These are phyloP conservation scores for Gynostemma pentaphyllum DNA, from an alignment of 306 rosid genomes.

Conservation along the genomic window DNA sequence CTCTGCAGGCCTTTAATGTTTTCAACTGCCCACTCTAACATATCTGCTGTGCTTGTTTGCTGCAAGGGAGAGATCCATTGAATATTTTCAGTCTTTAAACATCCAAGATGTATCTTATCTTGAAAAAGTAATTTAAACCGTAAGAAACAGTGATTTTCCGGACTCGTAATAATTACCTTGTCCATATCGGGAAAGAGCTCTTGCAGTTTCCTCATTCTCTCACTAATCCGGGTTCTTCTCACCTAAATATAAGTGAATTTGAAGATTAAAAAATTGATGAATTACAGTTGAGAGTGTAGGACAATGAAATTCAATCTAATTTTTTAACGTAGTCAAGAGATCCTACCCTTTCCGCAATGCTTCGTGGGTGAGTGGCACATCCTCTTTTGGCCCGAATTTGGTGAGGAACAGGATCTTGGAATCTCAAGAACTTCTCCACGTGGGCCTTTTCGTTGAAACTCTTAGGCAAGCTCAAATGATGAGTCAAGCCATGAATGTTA, in stretches of 20 bases:
- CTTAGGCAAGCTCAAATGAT: constrained; percentile 63
- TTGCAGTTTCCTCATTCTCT: constrained; percentile 69
- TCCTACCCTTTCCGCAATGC: constrained; percentile 82
- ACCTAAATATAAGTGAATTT: constrained; percentile 27
- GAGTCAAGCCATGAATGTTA: constrained; percentile 33
- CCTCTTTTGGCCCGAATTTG: constrained; percentile 87
- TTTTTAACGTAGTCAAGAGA: background rate
- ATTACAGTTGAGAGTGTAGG: background rate
- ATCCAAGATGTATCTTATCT: background rate
- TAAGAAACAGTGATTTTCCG: background rate
- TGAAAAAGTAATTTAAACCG: too few relatives aligned
- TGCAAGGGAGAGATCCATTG: constrained; percentile 17
- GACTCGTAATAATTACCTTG: constrained; percentile 36
- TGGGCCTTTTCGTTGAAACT: constrained; percentile 31
- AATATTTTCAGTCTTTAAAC: background rate
- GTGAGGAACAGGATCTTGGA: constrained; percentile 58
- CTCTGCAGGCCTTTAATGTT: constrained; percentile 68
- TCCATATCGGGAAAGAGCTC: constrained; percentile 73
- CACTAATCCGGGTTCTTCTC: constrained; percentile 79
- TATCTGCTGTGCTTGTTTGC: constrained; percentile 87
- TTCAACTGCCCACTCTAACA: constrained; percentile 66
- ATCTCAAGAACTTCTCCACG: constrained; percentile 38
- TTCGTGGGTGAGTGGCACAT: constrained; percentile 89
- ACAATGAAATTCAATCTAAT: background rate
- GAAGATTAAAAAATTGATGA: background rate